Percentiles rank a stretch among this genome's conserved stretches.
These are phyloP conservation scores for Nymphaea thermarum DNA, from an alignment of 164 flowering plant species.

Conservation along the genomic window DNA sequence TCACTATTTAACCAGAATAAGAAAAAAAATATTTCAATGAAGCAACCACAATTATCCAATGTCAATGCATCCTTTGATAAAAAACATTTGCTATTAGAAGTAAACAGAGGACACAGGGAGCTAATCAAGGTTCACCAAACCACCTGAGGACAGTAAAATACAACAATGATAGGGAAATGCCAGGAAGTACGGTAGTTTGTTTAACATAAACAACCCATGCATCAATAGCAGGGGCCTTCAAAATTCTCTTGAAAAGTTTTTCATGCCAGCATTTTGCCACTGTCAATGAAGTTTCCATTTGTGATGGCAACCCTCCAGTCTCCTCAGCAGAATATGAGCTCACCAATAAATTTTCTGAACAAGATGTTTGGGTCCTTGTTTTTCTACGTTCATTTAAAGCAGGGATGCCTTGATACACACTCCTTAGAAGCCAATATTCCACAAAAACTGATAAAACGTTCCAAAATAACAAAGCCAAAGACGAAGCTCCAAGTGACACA, in stretches of 20 bases:
- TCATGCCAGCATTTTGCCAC: slow-evolving; percentile 9
- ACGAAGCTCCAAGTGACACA: slow-evolving; percentile 68
- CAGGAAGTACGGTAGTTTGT: slow-evolving; percentile 74
- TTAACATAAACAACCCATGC: slow-evolving; percentile 65
- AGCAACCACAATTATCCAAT: no score
- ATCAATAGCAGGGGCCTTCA: slow-evolving; percentile 24
- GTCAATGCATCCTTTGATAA: no score
- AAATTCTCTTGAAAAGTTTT: slow-evolving; percentile 12
- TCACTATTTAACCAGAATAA: no score
- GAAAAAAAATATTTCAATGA: no score
- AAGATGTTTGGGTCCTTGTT: slow-evolving; percentile 17
- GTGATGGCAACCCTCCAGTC: slow-evolving; percentile 9
- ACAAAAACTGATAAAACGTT: slow-evolving; percentile 48
- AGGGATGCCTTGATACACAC: slow-evolving; percentile 70
- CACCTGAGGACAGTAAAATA: slow-evolving; percentile 84
- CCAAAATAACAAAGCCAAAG: slow-evolving; percentile 56
- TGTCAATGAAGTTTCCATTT: slow-evolving; percentile 6
- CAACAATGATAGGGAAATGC: slow-evolving; percentile 61
- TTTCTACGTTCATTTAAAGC: slow-evolving; percentile 34
- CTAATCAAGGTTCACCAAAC: background rate
- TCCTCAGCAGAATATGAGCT: slow-evolving; percentile 12
- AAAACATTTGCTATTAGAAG: no score
- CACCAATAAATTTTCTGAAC: slow-evolving; percentile 9
- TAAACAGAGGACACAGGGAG: no score
- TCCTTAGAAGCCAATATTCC: slow-evolving; percentile 66